Base-by-base conservation (phyloP, 257 asterid genomes). In the Catharanthus roseus region DNA sequence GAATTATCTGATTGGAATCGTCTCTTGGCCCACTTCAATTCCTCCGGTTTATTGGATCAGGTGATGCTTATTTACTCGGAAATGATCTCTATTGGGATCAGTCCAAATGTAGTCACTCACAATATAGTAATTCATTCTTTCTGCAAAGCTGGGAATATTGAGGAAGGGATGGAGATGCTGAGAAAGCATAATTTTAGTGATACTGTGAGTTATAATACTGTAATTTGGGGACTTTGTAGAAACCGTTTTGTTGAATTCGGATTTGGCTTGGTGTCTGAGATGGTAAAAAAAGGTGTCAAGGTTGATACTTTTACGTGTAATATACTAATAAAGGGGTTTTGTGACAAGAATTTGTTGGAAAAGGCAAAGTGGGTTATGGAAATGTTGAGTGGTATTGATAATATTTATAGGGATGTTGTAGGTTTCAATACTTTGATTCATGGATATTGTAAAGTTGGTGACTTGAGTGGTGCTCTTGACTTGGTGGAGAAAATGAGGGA, bases 151-250 rank as follows among this genome's bases (percentile, higher is more conserved):
- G 96, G 96, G 15, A 82, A 83, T 34, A 70, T 87, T 56, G 72
- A 68, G 58, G 50, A 72, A 73, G 96, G 92, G 0, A 78, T 91
- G 42, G 79, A 75, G 28, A 78, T 89, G 75, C 73, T 91, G 28
- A 79, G 91, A 61, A 80, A 85, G 24, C 82, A 77, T 56, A 83
- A 82, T 71, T 69, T 70, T 80, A 86, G 89, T 71, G 88, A 91
- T 78, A 76, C 10, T 31, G 87, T 88, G 72, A 85, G 88, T 80
- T 91, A 91, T 75, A 93, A 93, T 81, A 93, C 96, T 74, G 83
- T 91, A 19, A 89, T 93, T 71, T 89, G 99, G 99, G 95, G 96
- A 4, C 83, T 89, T 31, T 93, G 96, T 75, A 82, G 78, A 75
- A 76, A 71, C 44, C 93, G 95, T 58, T 62, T 34, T 72, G 91